Base-by-base conservation (phyloP, 495 filamentous ascomycete genomes). In the Penicillium desertorum region DNA sequence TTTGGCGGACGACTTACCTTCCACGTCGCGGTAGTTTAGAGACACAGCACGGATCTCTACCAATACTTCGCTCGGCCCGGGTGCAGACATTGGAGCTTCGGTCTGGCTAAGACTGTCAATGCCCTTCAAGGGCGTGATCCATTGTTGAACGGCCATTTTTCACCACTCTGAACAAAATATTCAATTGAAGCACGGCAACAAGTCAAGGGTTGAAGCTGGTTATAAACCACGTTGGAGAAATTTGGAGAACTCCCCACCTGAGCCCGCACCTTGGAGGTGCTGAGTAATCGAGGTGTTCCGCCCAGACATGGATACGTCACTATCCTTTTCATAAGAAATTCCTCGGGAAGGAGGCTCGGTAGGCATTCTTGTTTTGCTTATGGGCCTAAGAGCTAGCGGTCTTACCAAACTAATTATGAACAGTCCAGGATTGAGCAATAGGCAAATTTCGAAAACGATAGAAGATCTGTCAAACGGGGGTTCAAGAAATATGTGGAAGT, bases 1-100 rank as follows among this genome's bases (percentile, higher is more conserved):
- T 29, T 42, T 59, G 36, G 42, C 29, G 45, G 12, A 6, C 14
- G 16, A 56, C 57, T 41, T 71, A 83, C 85, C 77, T 75, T 82
- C 83, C 7, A 79, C 79, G 59, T 86, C 82, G 29, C 82, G 77
- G 57, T 82, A 86, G 59, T 87, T 87, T 9, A 86, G 71, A 17
- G 79, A 76, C 0, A 85, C 80, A 27, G 80, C 68, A 27, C 65
- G 63, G 48, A 86, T 79, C 64, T 82, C 72, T 11, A 87, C 83
- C 16, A 87, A 64, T 1, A 86, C 83, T 56, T 87, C 81, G 37
- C 75, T 74, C 5, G 62, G 51, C 6, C 72, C 72, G 1, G 78
- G 76, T 2, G 60, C 48, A 2, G 76, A 78, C 51, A 78, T 72
- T 14, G 76, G 69, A 4, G 67, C 73, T 27, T 76, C 72, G 10